phyloP scores from a whole-genome alignment of 768 basidiomycete species.

The Mycena rebaudengoi region DNA sequence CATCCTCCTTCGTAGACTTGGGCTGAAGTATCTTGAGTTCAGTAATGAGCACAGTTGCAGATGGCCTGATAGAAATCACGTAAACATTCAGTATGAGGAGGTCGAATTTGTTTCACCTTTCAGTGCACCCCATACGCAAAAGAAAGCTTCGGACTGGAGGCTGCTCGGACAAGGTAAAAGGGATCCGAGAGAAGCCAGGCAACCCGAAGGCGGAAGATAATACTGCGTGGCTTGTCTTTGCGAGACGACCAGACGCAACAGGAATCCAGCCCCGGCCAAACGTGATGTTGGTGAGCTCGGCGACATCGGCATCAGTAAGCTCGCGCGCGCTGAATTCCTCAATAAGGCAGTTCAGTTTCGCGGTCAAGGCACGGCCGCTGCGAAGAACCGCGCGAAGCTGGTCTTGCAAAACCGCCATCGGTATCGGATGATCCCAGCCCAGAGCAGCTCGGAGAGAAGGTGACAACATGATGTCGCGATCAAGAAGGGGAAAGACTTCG shows the following conservation, averaged over 20 bases:
- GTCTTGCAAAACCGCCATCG: conserved; percentile 36
- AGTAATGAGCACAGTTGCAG: conserved; percentile 33
- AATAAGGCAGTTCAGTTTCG: conserved; percentile 26
- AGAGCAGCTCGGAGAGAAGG: conserved; percentile 40
- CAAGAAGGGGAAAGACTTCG: conserved; percentile 45
- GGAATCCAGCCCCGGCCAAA: conserved; percentile 25
- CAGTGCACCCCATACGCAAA: conserved; percentile 46
- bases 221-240: conserved; percentile 35
- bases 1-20: conserved; percentile 9
- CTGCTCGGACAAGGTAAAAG: conserved; percentile 22
- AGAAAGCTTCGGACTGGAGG: conserved; percentile 29
- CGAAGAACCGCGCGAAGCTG: conserved; percentile 40
- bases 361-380: conserved; percentile 14
- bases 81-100: not conserved
- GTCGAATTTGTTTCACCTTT: conserved; percentile 42
- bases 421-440: conserved; percentile 50
- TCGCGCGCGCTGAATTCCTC: conserved; percentile 20
- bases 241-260: conserved; percentile 30
- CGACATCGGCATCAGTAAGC: conserved; percentile 16
- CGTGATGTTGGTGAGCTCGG: conserved; percentile 9
- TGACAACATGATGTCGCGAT: conserved; percentile 32
- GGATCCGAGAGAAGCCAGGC: conserved; percentile 30
- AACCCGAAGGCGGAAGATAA: conserved; percentile 28
- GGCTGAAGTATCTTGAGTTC: conserved; percentile 34
- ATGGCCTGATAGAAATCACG: too few species aligned